Base-by-base conservation (phyloP, 805 yeast species). In the Pichia exigua region DNA sequence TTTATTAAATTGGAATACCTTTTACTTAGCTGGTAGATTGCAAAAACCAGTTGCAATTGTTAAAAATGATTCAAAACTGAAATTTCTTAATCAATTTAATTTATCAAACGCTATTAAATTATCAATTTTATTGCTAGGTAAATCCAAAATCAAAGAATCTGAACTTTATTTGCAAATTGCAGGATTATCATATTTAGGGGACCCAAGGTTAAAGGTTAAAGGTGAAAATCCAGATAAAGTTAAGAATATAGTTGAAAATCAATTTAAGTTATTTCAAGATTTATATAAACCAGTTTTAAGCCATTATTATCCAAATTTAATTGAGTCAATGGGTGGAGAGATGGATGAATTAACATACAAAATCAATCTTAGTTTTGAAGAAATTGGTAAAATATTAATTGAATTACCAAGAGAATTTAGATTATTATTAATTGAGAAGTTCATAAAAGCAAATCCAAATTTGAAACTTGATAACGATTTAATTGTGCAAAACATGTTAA, bases 141-240 rank as follows among this genome's bases (percentile, higher is more conserved):
- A 69, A 40, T 47, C 54, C 21, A 48, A 56, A 13, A 54, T 65
- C 15, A 69, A 69, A 15, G 62, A 71, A 54, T 61, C 62, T 42
- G 79, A 83, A 40, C 76, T 94, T 38, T 94, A 83, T 69, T 80
- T 78, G 61, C 82, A 81, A 56, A 85, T 94, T 45, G 84, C 97
- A 0, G 78, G 81, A 15, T 68, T 94, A 18, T 87, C 96, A 21
- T 94, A 94, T 63, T 70, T 82, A 65, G 99, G 99, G 20, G 99
- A 94, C 65, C 84, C 90, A 28, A 78, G 99, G 59, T 83, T 89
- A 78, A 72, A 75, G 43, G 71, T 91, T 28, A 87, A 88, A 11
- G 98, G 97, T 2, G 99, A 94, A 66, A 87, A 94, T 65, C 97
- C 97, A 6, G 75, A 83, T 59, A 94, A 94, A 66, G 87, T 91